A percentile compares a stretch with the other conserved stretches of the same genome.
Conservation (phyloP, 2,329 filamentous ascomycete species). For the Pyrenophora seminiperda region DNA sequence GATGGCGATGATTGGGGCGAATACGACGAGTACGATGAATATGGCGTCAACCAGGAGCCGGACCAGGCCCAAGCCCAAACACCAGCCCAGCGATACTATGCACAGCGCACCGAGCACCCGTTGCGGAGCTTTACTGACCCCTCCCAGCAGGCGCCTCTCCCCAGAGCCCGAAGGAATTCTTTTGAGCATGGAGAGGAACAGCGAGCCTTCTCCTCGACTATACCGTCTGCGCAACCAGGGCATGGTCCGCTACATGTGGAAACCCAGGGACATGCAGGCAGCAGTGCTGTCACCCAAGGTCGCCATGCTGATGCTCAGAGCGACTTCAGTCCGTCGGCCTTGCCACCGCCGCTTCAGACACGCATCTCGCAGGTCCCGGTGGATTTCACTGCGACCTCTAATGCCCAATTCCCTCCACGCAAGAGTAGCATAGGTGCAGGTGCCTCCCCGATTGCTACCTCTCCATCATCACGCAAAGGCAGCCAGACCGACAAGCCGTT, state of each 20-base stretch:
- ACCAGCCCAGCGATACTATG: conserved; percentile 52
- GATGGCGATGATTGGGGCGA: conserved; percentile 94
- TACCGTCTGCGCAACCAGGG: conserved; percentile 27
- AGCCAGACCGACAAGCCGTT: conserved; percentile 57
- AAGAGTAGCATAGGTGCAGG: conserved; percentile 65
- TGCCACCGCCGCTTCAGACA: conserved; percentile 56
- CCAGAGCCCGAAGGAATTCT: conserved; percentile 52
- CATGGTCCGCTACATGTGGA: conserved; percentile 16
- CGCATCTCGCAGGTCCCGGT: conserved; percentile 49
- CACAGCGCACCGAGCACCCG: conserved; percentile 33
- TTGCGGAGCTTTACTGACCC: conserved; percentile 52
- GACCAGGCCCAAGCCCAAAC: conserved; percentile 47
- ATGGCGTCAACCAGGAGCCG: conserved; percentile 56
- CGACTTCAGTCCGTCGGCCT: conserved; percentile 60
- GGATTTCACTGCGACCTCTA: conserved; percentile 32
- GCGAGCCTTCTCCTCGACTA: conserved; percentile 54
- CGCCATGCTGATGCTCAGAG: conserved; percentile 49
- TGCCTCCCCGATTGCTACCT: conserved; percentile 30
- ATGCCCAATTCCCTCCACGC: conserved; percentile 60
- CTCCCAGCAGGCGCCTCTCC: conserved; percentile 32
- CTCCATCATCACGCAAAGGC: conserved; percentile 35
- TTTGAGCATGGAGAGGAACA: conserved; percentile 62
- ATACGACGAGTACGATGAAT: conserved; percentile 61
- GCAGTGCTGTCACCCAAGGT: conserved; percentile 38
- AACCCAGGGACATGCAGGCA: conserved; percentile 31